Evolutionary conservation across 1,284 basidiomycete genomes (phyloP).

Genomic region (Trichosporon coremiiforme): DNA sequence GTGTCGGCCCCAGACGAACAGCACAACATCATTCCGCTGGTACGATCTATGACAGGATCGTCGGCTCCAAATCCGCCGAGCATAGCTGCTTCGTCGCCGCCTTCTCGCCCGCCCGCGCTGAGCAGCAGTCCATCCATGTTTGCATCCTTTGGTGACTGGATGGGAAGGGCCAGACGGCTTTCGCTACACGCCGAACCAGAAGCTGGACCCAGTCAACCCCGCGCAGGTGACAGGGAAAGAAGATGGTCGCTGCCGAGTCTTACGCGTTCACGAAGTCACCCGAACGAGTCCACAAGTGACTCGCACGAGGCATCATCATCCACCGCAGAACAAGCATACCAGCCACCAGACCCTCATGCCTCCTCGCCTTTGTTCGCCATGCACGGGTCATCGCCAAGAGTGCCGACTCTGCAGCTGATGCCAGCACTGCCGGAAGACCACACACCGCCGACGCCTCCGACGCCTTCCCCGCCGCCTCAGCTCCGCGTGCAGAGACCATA

Average conservation of each 20-base stretch:
- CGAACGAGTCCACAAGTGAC: background rate
- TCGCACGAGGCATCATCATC: background rate
- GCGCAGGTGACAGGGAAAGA: background rate
- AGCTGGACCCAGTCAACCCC: background rate
- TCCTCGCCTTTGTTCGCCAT: background rate
- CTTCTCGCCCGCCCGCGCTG: background rate
- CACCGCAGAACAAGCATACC: background rate
- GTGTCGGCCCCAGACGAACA: background rate
- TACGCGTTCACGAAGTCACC: conserved; percentile 4
- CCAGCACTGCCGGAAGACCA: conserved; percentile 24
- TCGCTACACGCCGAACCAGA: conserved; percentile 11
- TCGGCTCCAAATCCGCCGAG: background rate
- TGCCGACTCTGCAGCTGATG: background rate
- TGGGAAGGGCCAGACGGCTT: background rate
- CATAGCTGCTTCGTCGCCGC: background rate
- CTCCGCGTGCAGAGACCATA: conserved; percentile 33
- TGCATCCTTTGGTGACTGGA: conserved; percentile 5
- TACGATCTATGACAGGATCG: conserved; percentile 30
- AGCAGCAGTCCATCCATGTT: background rate
- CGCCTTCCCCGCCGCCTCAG: background rate
- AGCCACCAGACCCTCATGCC: background rate
- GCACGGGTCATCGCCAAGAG: background rate
- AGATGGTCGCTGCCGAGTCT: background rate
- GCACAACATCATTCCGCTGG: conserved; percentile 37
- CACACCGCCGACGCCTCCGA: conserved; percentile 7